Percentiles rank a stretch among this genome's conserved stretches.
phyloP scores from a whole-genome alignment of 331 rosid genomes.

The Pyrus hybrid region DNA sequence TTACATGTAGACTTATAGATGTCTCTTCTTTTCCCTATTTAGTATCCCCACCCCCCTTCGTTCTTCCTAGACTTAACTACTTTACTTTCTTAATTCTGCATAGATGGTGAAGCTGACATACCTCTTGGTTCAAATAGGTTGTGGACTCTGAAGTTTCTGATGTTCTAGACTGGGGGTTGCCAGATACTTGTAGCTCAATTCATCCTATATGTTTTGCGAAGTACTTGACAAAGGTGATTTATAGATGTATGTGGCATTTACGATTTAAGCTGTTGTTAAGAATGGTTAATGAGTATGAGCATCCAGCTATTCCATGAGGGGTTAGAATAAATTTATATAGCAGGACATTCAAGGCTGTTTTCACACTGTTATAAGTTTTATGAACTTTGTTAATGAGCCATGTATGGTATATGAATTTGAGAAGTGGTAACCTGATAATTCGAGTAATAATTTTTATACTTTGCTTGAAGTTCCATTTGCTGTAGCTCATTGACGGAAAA shows the following conservation, averaged over 20 bases:
- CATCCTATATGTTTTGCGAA: constrained; percentile 87
- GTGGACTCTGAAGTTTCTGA: constrained; percentile 40
- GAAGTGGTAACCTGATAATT: neutral
- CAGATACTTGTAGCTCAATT: constrained; percentile 30
- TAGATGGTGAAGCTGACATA: constrained; percentile 7
- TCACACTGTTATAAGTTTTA: neutral
- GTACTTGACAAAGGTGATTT: constrained; percentile 63
- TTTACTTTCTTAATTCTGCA: neutral
- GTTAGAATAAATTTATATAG: neutral
- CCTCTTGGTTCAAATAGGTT: constrained; percentile 36
- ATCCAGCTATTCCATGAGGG: neutral
- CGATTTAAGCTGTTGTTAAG: neutral
- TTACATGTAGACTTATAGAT: neutral
- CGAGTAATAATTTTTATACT: neutral
- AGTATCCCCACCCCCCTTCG: neutral
- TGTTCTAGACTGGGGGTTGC: constrained; percentile 44
- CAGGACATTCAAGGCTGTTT: neutral
- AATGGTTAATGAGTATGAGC: neutral
- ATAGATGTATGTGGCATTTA: neutral
- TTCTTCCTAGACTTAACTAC: neutral
- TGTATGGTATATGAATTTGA: neutral
- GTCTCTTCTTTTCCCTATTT: neutral
- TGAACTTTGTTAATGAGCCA: neutral
- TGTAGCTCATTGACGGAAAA: neutral
- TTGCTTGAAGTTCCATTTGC: neutral